Base-by-base conservation (phyloP, 345 rosid genomes). In the Brassica carinata region DNA sequence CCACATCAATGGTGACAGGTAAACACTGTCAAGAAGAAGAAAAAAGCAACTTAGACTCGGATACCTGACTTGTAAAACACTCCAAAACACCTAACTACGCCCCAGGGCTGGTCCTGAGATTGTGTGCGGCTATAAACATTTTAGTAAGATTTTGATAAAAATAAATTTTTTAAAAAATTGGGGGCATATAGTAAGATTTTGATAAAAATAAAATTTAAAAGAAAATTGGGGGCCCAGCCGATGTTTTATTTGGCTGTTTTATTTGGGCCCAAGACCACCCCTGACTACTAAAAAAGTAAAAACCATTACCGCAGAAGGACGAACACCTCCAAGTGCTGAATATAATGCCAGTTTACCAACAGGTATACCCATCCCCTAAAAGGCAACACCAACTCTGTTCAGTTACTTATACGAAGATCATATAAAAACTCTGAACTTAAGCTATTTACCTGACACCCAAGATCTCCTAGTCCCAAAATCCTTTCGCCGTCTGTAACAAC, bases 401-500 rank as follows among this genome's bases (percentile, higher is more conserved):
- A 79, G 1, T 0, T 11, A 67, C n/a, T 67, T 26, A 29, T 29
- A 13, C 10, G 26, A 58, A 33, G 17, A 66, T 67, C 74, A 48
- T 27, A 67, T 58, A 13, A 74, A 18, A 63, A 30, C 33, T 33
- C 48, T 0, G 26, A 71, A 43, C 58, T 7, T 57, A 81, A 69
- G 38, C 33, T 5, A 26, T 0, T 26, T 59, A 95, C 99, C 98
- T 95, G 98, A 87, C 99, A 91, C 7, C 99, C 99, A 74, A 95
- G 99, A 77, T 95, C 99, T 14, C 98, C 99, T 74, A 95, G 91
- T 15, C 99, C 99, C 85, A 93, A 84, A 33, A 95, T 93, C 23
- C 98, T 86, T 87, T 95, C 99, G 11, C 99, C 98, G 8, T 93
- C 98, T 19, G 98, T 94, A 57, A 94, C 98, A 67, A 92, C 98